Evolutionary conservation across 306 rosid genomes (phyloP).

Genomic region (Quercus robur): DNA sequence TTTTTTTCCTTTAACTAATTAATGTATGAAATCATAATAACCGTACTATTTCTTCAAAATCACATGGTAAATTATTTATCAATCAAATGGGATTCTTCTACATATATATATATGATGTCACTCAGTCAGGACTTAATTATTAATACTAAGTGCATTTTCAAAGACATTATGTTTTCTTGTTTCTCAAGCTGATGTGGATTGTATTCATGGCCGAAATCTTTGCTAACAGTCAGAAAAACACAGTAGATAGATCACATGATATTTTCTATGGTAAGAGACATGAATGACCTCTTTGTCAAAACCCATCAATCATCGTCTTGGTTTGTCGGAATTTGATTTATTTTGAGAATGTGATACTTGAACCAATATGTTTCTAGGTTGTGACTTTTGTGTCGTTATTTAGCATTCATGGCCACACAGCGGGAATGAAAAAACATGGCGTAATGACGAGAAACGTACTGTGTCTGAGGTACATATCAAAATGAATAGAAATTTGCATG

Average conservation of each 20-base stretch:
- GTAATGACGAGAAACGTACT: no score
- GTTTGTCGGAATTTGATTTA: conserved; percentile 9
- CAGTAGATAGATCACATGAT: neutral
- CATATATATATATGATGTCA: neutral
- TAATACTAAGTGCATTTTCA: neutral
- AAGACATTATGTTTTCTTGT: neutral
- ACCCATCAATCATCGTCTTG: conserved; percentile 5
- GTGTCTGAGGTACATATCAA: neutral
- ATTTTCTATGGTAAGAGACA: neutral
- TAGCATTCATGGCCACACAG: neutral
- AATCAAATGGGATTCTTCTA: neutral
- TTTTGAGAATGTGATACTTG: neutral
- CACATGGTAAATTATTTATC: no score
- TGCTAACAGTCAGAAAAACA: neutral
- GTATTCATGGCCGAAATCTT: neutral
- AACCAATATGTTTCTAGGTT: neutral
- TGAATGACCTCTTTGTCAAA: conserved; percentile 1
- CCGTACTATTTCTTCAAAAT: no score
- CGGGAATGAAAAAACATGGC: neutral
- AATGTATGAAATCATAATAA: neutral
- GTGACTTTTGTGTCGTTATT: neutral
- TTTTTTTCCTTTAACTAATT: neutral
- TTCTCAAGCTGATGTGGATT: neutral
- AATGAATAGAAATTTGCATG: no score
- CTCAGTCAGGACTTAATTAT: neutral